Conservation (phyloP, 306 rosid genomes). For the Luffa aegyptiaca region DNA sequence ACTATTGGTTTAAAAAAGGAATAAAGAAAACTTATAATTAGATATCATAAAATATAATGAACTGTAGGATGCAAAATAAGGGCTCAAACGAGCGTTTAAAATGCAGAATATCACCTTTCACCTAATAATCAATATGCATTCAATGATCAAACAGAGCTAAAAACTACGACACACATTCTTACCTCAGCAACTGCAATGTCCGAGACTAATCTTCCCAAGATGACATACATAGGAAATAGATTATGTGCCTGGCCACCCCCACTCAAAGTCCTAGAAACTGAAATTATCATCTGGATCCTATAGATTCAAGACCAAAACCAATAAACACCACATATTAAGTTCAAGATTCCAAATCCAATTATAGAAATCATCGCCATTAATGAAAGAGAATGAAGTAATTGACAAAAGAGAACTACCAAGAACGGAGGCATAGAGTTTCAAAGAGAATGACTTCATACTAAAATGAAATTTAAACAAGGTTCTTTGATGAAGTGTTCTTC, state of each 20-base stretch:
- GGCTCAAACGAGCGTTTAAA: background rate
- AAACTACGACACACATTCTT: conserved; percentile 11
- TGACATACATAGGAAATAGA: conserved; percentile 53
- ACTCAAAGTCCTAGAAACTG: conserved; percentile 26
- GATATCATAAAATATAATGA: background rate
- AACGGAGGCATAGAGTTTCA: background rate
- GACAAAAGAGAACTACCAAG: background rate
- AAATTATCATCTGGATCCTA: conserved; percentile 63
- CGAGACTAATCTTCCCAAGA: conserved; percentile 51
- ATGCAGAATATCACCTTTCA: background rate
- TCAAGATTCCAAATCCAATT: background rate
- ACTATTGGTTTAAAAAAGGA: conserved; percentile 19
- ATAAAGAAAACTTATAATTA: conserved; percentile 8
- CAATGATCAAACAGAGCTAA: conserved; percentile 5
- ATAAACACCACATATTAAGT: background rate
- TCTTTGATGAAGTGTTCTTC: background rate
- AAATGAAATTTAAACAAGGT: background rate
- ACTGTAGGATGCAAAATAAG: background rate
- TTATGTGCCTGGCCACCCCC: conserved; percentile 22
- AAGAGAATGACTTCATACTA: background rate
- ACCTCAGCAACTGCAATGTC: conserved; percentile 45
- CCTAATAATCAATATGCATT: background rate
- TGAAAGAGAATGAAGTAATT: background rate
- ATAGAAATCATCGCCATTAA: background rate
- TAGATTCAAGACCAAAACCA: conserved; percentile 15